A percentile compares a stretch with the other conserved stretches of the same genome.
Evolutionary conservation across 345 rosid genomes (phyloP).

Genomic region (Tarenaya hassleriana): DNA sequence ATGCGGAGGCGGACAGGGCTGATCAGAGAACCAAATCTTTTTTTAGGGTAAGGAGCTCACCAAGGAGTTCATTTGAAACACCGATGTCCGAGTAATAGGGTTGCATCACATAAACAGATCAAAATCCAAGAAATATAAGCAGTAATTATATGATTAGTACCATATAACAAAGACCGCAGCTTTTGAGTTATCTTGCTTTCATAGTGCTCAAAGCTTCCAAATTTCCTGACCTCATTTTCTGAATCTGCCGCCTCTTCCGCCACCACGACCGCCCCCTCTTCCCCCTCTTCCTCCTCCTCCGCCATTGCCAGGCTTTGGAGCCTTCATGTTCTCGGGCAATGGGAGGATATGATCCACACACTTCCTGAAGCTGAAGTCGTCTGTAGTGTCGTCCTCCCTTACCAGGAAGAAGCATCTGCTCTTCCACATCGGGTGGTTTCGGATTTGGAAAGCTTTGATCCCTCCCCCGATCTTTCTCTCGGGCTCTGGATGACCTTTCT

Average conservation of each 20-base stretch:
- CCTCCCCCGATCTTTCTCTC: slow-evolving; percentile 78
- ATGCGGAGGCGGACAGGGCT: too few relatives aligned
- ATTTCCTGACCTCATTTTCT: slow-evolving; percentile 24
- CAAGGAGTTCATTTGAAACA: too few relatives aligned
- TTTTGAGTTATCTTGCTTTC: too few relatives aligned
- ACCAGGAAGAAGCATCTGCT: slow-evolving; percentile 77
- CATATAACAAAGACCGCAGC: too few relatives aligned
- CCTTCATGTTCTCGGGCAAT: slow-evolving; percentile 78
- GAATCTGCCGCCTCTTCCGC: slow-evolving; percentile 41
- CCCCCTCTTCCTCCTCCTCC: slow-evolving; percentile 46
- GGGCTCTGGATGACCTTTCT: slow-evolving; percentile 76
- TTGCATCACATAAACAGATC: too few relatives aligned
- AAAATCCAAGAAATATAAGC: too few relatives aligned
- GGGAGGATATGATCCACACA: slow-evolving; percentile 86
- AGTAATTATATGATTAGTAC: too few relatives aligned
- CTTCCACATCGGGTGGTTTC: slow-evolving; percentile 65
- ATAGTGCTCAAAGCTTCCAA: slow-evolving; percentile 15
- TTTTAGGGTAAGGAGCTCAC: too few relatives aligned
- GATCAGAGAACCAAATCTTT: too few relatives aligned
- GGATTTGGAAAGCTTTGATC: slow-evolving; percentile 61
- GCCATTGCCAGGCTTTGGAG: slow-evolving; percentile 35
- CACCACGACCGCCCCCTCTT: slow-evolving; percentile 45
- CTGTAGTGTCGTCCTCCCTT: slow-evolving; percentile 60
- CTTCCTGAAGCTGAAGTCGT: slow-evolving; percentile 97
- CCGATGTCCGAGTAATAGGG: too few relatives aligned